Evolutionary conservation across 257 asterid species (phyloP).

Genomic region (Buddleja alternifolia): DNA sequence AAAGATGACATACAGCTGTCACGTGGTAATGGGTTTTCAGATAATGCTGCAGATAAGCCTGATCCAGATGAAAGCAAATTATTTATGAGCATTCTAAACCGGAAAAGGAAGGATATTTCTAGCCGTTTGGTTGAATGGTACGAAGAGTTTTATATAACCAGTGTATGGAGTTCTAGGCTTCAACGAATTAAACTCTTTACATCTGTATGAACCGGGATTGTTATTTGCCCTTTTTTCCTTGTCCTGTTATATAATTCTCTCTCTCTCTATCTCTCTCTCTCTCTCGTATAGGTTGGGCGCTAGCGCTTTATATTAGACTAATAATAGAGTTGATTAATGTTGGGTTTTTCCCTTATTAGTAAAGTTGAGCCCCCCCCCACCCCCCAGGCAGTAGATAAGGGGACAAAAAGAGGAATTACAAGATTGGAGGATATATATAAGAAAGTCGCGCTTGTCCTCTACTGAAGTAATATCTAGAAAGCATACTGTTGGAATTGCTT

Average conservation of each 20-base stretch:
- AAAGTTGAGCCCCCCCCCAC: no score
- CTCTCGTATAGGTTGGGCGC: background rate
- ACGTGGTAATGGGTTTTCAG: slow-evolving; percentile 41
- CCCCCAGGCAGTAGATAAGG: background rate
- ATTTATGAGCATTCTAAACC: slow-evolving; percentile 64
- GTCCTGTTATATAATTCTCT: no score
- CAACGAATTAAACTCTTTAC: background rate
- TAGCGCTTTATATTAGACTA: no score
- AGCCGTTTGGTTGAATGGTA: slow-evolving; percentile 82
- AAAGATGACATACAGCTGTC: slow-evolving; percentile 43
- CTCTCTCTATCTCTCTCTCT: background rate
- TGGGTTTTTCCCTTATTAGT: no score
- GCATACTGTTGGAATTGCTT: no score
- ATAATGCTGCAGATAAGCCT: slow-evolving; percentile 37
- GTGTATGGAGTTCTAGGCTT: slow-evolving; percentile 9
- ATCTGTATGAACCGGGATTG: background rate
- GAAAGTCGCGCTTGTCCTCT: no score
- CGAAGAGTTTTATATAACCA: slow-evolving; percentile 22
- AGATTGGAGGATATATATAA: no score
- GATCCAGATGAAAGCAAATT: slow-evolving; percentile 58
- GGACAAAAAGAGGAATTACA: background rate
- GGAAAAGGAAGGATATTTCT: slow-evolving; percentile 58
- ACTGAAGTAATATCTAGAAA: no score
- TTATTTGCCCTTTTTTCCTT: slow-evolving; percentile 17
- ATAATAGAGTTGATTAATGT: no score